Evolutionary conservation across 148 eudicot species (phyloP), one percentile per base, ranked within the genome.

Genomic region (Fallopia convolvulus): DNA sequence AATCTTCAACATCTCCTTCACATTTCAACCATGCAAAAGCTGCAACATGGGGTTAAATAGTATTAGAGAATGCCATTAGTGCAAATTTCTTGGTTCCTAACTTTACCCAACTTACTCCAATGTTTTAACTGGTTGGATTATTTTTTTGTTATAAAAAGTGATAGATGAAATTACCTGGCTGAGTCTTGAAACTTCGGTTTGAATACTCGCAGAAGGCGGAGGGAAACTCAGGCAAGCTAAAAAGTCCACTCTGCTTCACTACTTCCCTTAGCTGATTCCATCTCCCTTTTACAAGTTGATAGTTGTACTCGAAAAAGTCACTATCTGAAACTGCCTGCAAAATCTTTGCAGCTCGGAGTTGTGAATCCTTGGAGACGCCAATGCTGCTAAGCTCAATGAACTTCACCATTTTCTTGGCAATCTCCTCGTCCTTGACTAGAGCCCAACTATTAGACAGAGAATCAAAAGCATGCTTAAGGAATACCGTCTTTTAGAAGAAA

Each of bases 311-410:
- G 26, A 96, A 96, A 84, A 96, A 91, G 82, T 76, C 42, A 82
- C 85, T 81, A 75, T 91, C 93, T 2, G 93, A 82, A 56, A 96
- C 85, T 14, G 85, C 86, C 82, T 91, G 88, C 80, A 96, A 80
- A 68, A 96, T 87, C 79, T 89, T 93, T 36, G 99, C 92, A 72
- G 98, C 97, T 58, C 99, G 97, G 49, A 93, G 75, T 77, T 96
- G 99, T 15, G 99, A 93, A 79, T 96, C 99, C 79, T 89, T 93
- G 4, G 99, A 93, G 77, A 96, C 98, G 5, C 99, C 99, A 21
- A 96, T 96, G 79, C 90, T 93, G 84, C 80, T 96, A 47, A 96
- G 77, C 88, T 90, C 97, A 56, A 96, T 91, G 82, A 80, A 96
- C 74, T 93, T 85, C 0, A 90, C 89, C 99, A 96, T 96, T 80